Base-by-base conservation (phyloP, 768 basidiomycete genomes). In the Tricholoma flavovirens region DNA sequence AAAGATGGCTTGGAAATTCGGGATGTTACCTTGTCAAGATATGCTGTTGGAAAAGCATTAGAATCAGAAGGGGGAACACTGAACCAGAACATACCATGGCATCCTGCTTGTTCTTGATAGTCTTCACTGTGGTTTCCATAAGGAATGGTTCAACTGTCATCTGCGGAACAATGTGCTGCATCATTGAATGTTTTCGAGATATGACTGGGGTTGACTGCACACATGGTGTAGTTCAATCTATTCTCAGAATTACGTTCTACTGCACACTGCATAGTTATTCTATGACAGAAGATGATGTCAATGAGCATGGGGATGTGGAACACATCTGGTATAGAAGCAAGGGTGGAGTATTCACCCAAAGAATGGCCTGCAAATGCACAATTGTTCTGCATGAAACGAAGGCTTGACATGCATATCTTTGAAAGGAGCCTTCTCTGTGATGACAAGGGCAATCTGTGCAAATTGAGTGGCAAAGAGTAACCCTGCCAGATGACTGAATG, bases 211-310 rank as follows among this genome's bases (percentile, higher is more conserved):
- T n/a, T n/a, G 24, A 97, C 90, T n/a, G 97, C 96, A 71, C 94
- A 95, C 97, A 99, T 98, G 8, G 93, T 94, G 64, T 98, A 99
- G 69, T 95, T 93, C 24, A 93, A 96, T 35, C 97, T 84, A 66
- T 95, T 95, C 56, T 90, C 77, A 2, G 87, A 78, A 67, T 99
- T 96, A 32, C 97, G 92, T 72, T 97, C 93, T 56, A 99, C 97
- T 26, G 97, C 97, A 21, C 96, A 92, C 67, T 98, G 97, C 97
- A 98, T 99, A 33, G 97, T 99, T 67, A 99, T 95, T 64, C 97
- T 97, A 69, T 97, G 92, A 73, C 98, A 99, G 81, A 99, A 99
- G 24, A 99, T 96, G 66, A 99, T 92, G 62, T 99, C 96, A 65
- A 95, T 93, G 49, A 98, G 85, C 2, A 92, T 85, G n/a, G 96